phyloP scores from a whole-genome alignment of 2,329 filamentous ascomycete genomes.

The Stagonosporopsis vannaccii region DNA sequence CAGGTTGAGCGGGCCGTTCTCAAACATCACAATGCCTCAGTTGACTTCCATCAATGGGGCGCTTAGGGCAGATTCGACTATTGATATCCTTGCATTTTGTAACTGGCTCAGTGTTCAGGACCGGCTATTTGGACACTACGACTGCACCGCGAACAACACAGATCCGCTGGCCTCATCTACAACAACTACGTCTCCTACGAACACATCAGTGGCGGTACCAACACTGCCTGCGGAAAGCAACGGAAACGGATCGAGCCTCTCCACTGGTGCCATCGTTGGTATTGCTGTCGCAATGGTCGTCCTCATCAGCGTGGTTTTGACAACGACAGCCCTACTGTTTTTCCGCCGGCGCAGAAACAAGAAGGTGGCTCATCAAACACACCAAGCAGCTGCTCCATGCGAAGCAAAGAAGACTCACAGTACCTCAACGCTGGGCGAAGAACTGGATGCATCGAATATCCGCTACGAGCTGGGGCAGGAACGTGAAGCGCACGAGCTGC shows the following conservation, averaged over 20 bases:
- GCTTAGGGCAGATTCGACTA: constrained; percentile 24
- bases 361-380: constrained; percentile 5
- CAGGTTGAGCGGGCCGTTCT: constrained; percentile 24
- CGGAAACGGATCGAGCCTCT: background rate
- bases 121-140: constrained; percentile 22
- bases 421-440: constrained; percentile 18
- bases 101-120: constrained; percentile 15
- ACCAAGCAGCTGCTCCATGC: constrained; percentile 13
- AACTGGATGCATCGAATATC: constrained; percentile 14
- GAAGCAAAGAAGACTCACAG: constrained; percentile 9
- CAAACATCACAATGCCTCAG: constrained; percentile 31
- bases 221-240: background rate
- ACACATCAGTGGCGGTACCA: background rate
- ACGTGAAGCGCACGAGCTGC: constrained; percentile 16
- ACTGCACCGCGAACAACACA: constrained; percentile 25
- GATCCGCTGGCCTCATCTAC: background rate
- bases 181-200: background rate
- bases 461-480: constrained; percentile 17
- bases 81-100: constrained; percentile 25
- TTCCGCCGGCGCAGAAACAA: constrained; percentile 22
- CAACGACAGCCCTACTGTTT: constrained; percentile 11
- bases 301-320: constrained; percentile 10
- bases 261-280: constrained; percentile 17
- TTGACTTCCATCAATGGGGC: constrained; percentile 23
- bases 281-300: constrained; percentile 16